Conservation (phyloP, 1,284 basidiomycete genomes). For the Ustilago cynodontis region DNA sequence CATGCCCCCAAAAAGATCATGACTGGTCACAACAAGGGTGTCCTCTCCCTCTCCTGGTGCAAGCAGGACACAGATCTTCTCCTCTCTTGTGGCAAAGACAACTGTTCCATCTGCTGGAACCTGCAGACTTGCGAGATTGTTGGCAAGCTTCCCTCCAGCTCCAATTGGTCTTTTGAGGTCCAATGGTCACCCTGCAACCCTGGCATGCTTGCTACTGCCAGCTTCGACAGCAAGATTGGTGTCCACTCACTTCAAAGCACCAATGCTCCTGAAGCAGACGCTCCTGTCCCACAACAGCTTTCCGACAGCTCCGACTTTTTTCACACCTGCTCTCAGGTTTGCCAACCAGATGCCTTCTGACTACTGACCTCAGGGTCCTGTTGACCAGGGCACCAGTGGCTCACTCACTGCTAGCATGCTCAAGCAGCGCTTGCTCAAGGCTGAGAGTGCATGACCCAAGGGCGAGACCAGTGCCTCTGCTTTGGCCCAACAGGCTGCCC, state of each 20-base stretch:
- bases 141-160: conserved; percentile 87
- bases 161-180: conserved; percentile 98
- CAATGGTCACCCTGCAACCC: conserved; percentile 88
- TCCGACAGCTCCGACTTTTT: conserved; percentile 82
- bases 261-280: conserved; percentile 73
- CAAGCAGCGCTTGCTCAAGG: conserved; percentile 54
- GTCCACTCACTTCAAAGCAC: conserved; percentile 92
- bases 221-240: conserved; percentile 83
- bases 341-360: conserved; percentile 84
- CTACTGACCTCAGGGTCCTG: conserved; percentile 74
- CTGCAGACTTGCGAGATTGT: conserved; percentile 76
- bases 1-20: conserved; percentile 83
- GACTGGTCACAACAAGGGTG: conserved; percentile 93
- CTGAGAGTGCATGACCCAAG: conserved; percentile 51
- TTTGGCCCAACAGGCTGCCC: no score
- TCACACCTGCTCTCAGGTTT: conserved; percentile 85
- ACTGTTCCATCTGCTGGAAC: conserved; percentile 95
- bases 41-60: conserved; percentile 95
- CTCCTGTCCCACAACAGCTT: conserved; percentile 71
- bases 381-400: conserved; percentile 15
- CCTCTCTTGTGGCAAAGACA: conserved; percentile 95
- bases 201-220: conserved; percentile 83
- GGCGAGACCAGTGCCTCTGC: no score
- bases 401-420: conserved; percentile 33
- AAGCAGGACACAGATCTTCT: conserved; percentile 92